phyloP scores from a whole-genome alignment of 306 rosid genomes.

The Canavalia gladiata region DNA sequence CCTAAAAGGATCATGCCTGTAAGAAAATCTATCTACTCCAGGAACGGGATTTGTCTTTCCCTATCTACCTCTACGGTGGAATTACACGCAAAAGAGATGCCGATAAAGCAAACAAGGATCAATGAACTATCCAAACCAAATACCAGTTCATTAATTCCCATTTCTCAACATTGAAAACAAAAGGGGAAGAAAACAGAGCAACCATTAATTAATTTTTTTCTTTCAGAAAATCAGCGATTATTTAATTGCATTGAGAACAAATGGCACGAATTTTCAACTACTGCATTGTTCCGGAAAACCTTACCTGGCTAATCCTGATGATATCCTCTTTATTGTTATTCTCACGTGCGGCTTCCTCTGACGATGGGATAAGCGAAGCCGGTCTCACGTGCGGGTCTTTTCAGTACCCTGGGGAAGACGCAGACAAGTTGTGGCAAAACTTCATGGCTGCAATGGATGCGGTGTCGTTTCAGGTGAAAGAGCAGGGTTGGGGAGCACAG shows the following conservation, averaged over 20 bases:
- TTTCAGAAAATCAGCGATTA: too few species aligned
- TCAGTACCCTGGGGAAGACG: not conserved
- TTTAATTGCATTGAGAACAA: too few species aligned
- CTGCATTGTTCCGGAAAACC: not conserved
- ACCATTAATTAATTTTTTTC: too few species aligned
- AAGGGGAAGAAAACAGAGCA: too few species aligned
- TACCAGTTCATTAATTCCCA: not conserved
- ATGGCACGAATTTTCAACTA: not conserved
- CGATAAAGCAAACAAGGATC: too few species aligned
- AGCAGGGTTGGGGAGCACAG: constrained; percentile 43
- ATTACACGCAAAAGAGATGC: too few species aligned
- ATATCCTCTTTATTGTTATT: not conserved
- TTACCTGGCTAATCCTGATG: constrained; percentile 28
- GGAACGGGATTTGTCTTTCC: not conserved
- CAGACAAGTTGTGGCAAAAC: not conserved
- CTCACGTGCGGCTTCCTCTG: constrained; percentile 17
- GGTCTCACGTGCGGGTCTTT: constrained; percentile 50
- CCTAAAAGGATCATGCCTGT: not conserved
- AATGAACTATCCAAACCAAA: too few species aligned
- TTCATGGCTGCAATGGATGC: constrained; percentile 46
- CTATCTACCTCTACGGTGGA: not conserved
- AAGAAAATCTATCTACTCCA: not conserved
- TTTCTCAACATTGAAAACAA: not conserved
- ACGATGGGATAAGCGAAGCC: constrained; percentile 5
- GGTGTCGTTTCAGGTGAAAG: constrained; percentile 45